Percentiles rank a stretch among this genome's conserved stretches.
These are phyloP conservation scores for Wickerhamomyces sydowiorum DNA, from an alignment of 805 yeast species.

Conservation along the genomic window DNA sequence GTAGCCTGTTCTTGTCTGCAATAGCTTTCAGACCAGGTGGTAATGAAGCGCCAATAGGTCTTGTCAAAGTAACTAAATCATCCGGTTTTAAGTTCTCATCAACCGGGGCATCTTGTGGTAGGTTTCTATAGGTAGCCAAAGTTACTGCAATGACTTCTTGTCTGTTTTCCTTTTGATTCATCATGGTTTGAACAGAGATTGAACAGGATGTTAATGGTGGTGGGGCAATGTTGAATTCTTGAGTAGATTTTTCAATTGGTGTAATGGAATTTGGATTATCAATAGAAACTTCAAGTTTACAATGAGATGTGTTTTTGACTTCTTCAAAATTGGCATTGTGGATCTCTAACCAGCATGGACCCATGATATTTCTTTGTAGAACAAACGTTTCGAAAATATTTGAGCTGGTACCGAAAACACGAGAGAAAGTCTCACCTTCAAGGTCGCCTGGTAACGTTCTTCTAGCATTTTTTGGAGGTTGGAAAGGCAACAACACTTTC, in stretches of 20 bases:
- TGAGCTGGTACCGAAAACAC: slow-evolving; percentile 74
- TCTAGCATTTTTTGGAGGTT: slow-evolving; percentile 49
- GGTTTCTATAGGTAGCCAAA: slow-evolving; percentile 58
- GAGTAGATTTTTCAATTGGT: slow-evolving; percentile 38
- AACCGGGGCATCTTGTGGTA: slow-evolving; percentile 73
- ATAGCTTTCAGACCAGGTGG: slow-evolving; percentile 72
- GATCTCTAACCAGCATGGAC: slow-evolving; percentile 94
- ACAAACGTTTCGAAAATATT: slow-evolving; percentile 82
- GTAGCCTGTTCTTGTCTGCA: slow-evolving; percentile 49
- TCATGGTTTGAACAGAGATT: slow-evolving; percentile 71
- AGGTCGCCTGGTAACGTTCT: slow-evolving; percentile 53
- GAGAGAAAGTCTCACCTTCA: slow-evolving; percentile 70
- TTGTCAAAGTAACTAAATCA: slow-evolving; percentile 62
- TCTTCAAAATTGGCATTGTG: slow-evolving; percentile 53
- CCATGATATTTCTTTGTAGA: slow-evolving; percentile 80
- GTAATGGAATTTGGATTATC: slow-evolving; percentile 40
- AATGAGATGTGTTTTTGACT: slow-evolving; percentile 66
- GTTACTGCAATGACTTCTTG: slow-evolving; percentile 89
- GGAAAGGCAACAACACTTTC: slow-evolving; percentile 69
- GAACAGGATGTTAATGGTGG: slow-evolving; percentile 74
- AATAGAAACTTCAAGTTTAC: slow-evolving; percentile 69
- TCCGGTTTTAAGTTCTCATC: slow-evolving; percentile 56
- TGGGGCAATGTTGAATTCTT: slow-evolving; percentile 32
- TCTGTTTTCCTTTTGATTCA: slow-evolving; percentile 66
- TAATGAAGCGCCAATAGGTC: slow-evolving; percentile 68